Conservation (phyloP, 768 basidiomycete species). For the Cyclocybe cylindracea region DNA sequence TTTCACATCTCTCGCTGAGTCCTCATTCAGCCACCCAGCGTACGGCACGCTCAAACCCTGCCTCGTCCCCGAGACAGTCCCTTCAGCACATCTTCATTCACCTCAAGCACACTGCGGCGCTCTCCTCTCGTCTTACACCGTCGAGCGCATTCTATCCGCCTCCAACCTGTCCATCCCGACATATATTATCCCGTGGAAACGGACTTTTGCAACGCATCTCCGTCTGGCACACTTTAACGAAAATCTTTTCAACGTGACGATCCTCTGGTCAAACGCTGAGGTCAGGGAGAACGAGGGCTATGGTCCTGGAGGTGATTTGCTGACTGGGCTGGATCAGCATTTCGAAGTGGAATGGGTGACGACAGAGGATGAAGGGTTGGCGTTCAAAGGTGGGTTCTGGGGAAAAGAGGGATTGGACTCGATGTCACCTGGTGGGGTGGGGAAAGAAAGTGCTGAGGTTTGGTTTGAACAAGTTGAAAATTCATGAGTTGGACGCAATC, state of each 20-base stretch:
- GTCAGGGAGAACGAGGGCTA: constrained; percentile 27
- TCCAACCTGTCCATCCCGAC: constrained; percentile 29
- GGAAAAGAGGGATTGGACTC: constrained; percentile 37
- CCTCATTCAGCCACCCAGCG: constrained; percentile 32
- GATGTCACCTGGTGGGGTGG: constrained; percentile 26
- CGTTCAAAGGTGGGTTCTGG: constrained; percentile 42
- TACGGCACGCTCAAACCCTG: constrained; percentile 38
- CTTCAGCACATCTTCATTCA: not conserved
- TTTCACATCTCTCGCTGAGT: constrained; percentile 22
- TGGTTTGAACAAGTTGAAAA: constrained; percentile 28
- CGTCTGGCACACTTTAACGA: constrained; percentile 36
- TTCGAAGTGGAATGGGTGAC: constrained; percentile 42
- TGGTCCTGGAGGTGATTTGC: constrained; percentile 27
- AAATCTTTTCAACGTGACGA: constrained; percentile 38
- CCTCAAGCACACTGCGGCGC: constrained; percentile 17
- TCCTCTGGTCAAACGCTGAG: constrained; percentile 37
- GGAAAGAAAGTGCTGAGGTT: constrained; percentile 37
- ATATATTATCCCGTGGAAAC: constrained; percentile 33
- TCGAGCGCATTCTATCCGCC: constrained; percentile 29
- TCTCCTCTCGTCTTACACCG: constrained; percentile 22
- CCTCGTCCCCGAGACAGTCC: constrained; percentile 21
- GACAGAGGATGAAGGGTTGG: constrained; percentile 32
- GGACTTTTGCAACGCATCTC: constrained; percentile 37
- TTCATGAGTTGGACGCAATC: not conserved
- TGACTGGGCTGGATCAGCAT: constrained; percentile 34